Conservation (phyloP, 495 filamentous ascomycete species). For the Ramalina peruviana region DNA sequence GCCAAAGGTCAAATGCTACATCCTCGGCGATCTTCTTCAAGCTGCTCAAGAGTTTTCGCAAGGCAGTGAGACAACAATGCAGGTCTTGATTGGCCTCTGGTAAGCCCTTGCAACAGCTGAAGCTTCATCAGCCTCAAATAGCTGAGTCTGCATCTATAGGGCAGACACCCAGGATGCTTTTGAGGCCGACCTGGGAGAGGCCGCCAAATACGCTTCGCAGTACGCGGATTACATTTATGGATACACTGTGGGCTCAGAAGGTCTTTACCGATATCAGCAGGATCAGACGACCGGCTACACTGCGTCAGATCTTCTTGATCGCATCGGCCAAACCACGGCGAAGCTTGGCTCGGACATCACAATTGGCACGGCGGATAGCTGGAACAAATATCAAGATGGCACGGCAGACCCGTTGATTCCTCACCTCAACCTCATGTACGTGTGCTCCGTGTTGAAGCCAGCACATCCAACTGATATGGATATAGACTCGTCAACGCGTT, state of each 20-base stretch:
- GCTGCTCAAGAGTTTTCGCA: constrained; percentile 40
- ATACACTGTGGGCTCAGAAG: constrained; percentile 68
- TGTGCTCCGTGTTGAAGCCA: not conserved
- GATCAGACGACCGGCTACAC: constrained; percentile 41
- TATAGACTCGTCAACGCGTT: constrained; percentile 64
- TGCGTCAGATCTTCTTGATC: constrained; percentile 42
- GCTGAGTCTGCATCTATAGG: constrained; percentile 27
- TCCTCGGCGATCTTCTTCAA: constrained; percentile 51
- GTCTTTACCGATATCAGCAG: constrained; percentile 44
- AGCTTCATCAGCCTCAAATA: not conserved
- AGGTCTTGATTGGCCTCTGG: constrained; percentile 70
- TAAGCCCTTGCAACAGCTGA: constrained; percentile 20
- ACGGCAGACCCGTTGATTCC: constrained; percentile 54
- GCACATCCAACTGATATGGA: not conserved
- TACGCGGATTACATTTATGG: constrained; percentile 50
- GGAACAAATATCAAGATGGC: constrained; percentile 68
- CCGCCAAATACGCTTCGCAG: constrained; percentile 36
- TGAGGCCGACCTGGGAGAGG: constrained; percentile 44
- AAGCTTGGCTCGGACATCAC: constrained; percentile 39
- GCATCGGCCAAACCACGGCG: constrained; percentile 47
- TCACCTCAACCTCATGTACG: constrained; percentile 49
- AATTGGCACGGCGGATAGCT: constrained; percentile 67
- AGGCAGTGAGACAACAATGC: constrained; percentile 40
- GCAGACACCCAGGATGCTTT: constrained; percentile 54
- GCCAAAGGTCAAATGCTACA: constrained; percentile 35